Conservation (phyloP, 352 stramenopile species). For the Achlya hypogyna region DNA sequence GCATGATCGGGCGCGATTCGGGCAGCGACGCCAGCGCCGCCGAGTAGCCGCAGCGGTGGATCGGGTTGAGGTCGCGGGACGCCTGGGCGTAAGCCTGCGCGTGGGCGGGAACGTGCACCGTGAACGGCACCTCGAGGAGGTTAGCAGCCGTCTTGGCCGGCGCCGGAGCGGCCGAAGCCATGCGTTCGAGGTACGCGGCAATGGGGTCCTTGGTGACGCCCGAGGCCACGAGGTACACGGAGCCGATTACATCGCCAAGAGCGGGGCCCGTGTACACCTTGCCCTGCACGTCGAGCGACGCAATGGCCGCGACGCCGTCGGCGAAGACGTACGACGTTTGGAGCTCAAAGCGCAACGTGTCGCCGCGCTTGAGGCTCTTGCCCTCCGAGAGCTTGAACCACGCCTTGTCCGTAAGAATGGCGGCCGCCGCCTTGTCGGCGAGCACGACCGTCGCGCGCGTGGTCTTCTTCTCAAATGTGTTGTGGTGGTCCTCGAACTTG, state of each 20-base stretch:
- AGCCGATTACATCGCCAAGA: conserved; percentile 22
- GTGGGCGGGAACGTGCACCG: conserved; percentile 52
- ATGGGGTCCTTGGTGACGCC: conserved; percentile 21
- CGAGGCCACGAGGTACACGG: conserved; percentile 33
- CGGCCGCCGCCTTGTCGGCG: conserved; percentile 20
- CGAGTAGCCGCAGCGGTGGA: conserved; percentile 69
- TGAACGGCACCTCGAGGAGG: conserved; percentile 52
- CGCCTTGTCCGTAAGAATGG: conserved; percentile 53
- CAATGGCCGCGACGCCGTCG: conserved; percentile 29
- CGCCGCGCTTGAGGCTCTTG: conserved; percentile 27
- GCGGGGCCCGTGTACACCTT: conserved; percentile 4
- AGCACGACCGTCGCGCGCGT: conserved; percentile 24
- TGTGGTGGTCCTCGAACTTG: conserved; percentile 61
- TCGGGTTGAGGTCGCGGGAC: conserved; percentile 80
- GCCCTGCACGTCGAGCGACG: conserved; percentile 34
- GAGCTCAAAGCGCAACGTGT: conserved; percentile 41
- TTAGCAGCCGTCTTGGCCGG: conserved; percentile 26
- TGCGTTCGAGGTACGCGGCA: conserved; percentile 12
- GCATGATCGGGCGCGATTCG: conserved; percentile 71
- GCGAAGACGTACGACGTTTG: conserved; percentile 51
- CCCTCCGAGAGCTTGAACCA: conserved; percentile 37
- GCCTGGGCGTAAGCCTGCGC: conserved; percentile 65
- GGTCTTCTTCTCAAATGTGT: conserved; percentile 55
- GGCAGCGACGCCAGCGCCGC: conserved; percentile 68
- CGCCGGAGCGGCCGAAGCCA: neutral